Evolutionary conservation across 1,139 yeast genomes (phyloP), one percentile per base, ranked within the genome.

Genomic region (Blastobotrys proliferans): DNA sequence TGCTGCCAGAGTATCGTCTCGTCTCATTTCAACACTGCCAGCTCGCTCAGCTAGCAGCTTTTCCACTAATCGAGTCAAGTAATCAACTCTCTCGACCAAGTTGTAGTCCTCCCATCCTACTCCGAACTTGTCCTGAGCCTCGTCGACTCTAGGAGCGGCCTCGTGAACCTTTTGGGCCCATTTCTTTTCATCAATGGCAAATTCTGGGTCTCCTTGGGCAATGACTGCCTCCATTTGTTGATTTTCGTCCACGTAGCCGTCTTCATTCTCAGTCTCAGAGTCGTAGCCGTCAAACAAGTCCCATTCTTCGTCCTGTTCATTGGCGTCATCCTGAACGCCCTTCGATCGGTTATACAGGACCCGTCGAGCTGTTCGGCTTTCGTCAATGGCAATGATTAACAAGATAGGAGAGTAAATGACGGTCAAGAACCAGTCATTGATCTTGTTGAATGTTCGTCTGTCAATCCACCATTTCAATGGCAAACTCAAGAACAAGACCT

Each of bases 221-320:
- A 57, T 51, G 11, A 50, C 60, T 8, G 41, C 40, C 57, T 85
- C 94, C 11, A 88, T 90, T 32, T 70, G 56, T 18, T 44, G 49
- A 16, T 41, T 21, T 38, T 55, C 56, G 11, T 44, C 32, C 17
- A 47, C 49, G 60, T 62, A 83, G 62, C 45, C 70, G 63, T 27
- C 78, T 50, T 6, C 77, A 74, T 47, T 35, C 10, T 46, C 46
- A 11, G 13, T 43, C 25, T 56, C 74, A 8, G 70, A 72, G 30
- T 65, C 75, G 56, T 72, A 86, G 0, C 95, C 95, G 61, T 86
- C 95, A 8, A 83, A 75, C 53, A 86, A 68, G 53, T 83, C 86
- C 94, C 95, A 86, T 57, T 83, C 90, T 14, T 81, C 74, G 54
- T 87, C 87, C 28, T 69, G 58, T 56, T 84, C 94, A 60, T 85